Evolutionary conservation across 768 basidiomycete species (phyloP).

Genomic region (Porpolomopsis calyptriformis): DNA sequence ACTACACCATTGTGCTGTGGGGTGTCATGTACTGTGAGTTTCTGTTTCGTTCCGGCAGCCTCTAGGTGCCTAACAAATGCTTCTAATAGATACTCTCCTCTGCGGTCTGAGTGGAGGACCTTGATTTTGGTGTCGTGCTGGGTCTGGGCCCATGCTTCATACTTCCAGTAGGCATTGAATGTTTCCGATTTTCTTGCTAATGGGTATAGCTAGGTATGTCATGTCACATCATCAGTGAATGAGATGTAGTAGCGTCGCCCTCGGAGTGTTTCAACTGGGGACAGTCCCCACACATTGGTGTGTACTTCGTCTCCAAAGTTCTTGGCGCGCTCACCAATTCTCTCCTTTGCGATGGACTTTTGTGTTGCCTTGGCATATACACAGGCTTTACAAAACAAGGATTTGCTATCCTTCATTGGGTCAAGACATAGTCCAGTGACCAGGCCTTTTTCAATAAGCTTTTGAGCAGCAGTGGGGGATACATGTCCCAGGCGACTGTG

Average conservation of each 20-base stretch:
- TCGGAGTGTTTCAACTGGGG: constrained; percentile 10
- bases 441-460: constrained; percentile 14
- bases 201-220: constrained; percentile 10
- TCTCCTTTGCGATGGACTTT: constrained; percentile 11
- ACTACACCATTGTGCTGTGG: constrained; percentile 30
- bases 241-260: constrained; percentile 18
- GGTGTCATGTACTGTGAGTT: constrained; percentile 24
- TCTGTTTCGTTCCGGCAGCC: constrained; percentile 19
- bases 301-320: constrained; percentile 15
- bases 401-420: constrained; percentile 4
- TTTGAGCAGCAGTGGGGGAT: constrained; percentile 10
- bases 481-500: constrained; percentile 16
- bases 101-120: constrained; percentile 20
- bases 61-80: constrained; percentile 18
- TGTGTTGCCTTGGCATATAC: constrained; percentile 19
- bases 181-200: constrained; percentile 16
- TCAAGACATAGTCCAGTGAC: constrained; percentile 18
- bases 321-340: background rate
- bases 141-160: constrained; percentile 18
- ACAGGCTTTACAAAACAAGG: constrained; percentile 20
- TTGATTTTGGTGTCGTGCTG: constrained; percentile 19
- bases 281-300: constrained; percentile 28
- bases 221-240: constrained; percentile 19
- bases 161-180: constrained; percentile 13
- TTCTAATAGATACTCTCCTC: constrained; percentile 24